Evolutionary conservation across 306 rosid genomes (phyloP), one percentile per base, ranked within the genome.

Genomic region (Medicago lupulina): DNA sequence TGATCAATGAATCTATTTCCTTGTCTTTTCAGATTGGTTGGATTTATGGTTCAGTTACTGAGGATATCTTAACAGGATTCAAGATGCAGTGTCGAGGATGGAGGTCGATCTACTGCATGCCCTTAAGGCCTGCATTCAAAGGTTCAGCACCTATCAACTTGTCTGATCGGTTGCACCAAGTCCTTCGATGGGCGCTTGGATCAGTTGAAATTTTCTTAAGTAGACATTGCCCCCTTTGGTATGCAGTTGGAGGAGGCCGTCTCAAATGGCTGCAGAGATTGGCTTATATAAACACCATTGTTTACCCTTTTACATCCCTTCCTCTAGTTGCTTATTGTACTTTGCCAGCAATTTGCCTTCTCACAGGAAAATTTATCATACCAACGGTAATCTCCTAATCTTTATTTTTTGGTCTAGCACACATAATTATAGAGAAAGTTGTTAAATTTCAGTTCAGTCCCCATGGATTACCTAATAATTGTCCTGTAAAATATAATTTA

Each of bases 81-180:
- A 95, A 95, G 89, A 92, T 95, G 99, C 99, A 95, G 5, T 95
- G 97, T 79, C 88, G 99, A 71, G 99, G 99, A 73, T 95, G 99
- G 99, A 90, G 93, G 68, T 95, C 99, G 70, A 72, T 95, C 71
- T 95, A 95, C 88, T 95, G 97, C 88, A 92, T 95, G 97, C 99
- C 99, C 15, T 34, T 83, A 13, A 95, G 99, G 88, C 97, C 99
- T 59, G 97, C 99, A 76, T 95, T 95, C 88, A 95, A 95, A 80
- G 99, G 99, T 40, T 92, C 99, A 34, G 99, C 97, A 14, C 99
- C 99, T 28, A 95, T 95, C 83, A 95, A 95, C 80, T 67, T 95
- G 79, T 95, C 99, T 9, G 97, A 95, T 83, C 69, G 99, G 47
- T 82, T 95, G 87, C 97, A 92, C 85, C 99, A 95, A 86, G 99